Percentiles rank a stretch among this genome's conserved stretches.
Conservation (phyloP, 2,329 filamentous ascomycete species). For the Fusarium annulatum region DNA sequence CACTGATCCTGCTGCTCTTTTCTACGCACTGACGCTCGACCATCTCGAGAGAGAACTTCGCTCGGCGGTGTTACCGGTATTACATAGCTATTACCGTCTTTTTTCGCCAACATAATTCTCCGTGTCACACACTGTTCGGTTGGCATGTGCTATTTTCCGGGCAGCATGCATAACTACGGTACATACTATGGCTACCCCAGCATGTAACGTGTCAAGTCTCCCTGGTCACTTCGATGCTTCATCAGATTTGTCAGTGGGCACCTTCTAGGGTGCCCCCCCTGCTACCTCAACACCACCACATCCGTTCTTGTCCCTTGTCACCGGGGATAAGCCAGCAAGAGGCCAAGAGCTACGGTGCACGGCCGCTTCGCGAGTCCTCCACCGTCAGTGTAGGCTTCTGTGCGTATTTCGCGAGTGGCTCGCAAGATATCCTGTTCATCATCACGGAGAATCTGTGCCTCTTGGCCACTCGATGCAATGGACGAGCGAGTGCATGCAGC, state of each 20-base stretch:
- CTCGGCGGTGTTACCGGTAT: neutral
- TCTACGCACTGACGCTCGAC: neutral
- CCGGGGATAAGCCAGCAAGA: conserved; percentile 32
- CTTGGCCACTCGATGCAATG: conserved; percentile 9
- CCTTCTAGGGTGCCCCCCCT: conserved; percentile 9
- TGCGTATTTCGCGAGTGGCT: conserved; percentile 7
- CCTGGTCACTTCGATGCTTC: conserved; percentile 31
- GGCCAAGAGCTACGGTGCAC: conserved; percentile 8
- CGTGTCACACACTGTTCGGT: conserved; percentile 14
- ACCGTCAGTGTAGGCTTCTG: conserved; percentile 24
- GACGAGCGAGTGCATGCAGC: neutral
- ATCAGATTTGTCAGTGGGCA: conserved; percentile 31
- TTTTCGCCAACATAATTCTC: neutral
- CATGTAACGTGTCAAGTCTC: conserved; percentile 36
- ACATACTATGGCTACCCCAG: conserved; percentile 25
- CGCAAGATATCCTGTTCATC: neutral
- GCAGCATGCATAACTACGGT: neutral
- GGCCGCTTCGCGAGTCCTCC: conserved; percentile 13
- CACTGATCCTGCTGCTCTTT: neutral
- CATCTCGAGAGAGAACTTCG: neutral
- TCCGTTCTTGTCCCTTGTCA: conserved; percentile 16
- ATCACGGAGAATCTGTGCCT: conserved; percentile 2
- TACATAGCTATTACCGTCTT: neutral
- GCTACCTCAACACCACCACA: conserved; percentile 27
- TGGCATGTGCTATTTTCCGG: conserved; percentile 1